A percentile compares a stretch with the other conserved stretches of the same genome.
Evolutionary conservation across 805 yeast genomes (phyloP).

Genomic region (Candida piceae): DNA sequence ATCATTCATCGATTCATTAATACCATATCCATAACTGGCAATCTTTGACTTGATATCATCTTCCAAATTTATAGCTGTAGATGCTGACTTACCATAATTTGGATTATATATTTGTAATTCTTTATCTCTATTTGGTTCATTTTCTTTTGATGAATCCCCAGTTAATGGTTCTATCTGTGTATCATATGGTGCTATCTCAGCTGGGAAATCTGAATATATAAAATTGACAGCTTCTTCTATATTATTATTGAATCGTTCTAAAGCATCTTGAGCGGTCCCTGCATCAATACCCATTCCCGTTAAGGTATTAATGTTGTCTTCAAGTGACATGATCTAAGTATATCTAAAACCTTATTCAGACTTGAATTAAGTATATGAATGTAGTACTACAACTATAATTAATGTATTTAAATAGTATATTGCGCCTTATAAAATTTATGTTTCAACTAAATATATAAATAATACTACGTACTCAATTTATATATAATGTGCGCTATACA

Average conservation of each 20-base stretch:
- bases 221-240: conserved; percentile 32
- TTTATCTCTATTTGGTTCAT: conserved; percentile 1
- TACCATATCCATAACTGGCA: conserved; percentile 17
- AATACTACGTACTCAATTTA: too few species aligned
- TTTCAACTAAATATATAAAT: too few species aligned
- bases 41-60: conserved; percentile 21
- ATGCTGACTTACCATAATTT: conserved; percentile 8
- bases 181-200: conserved; percentile 14
- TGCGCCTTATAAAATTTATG: too few species aligned
- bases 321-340: conserved; percentile 11
- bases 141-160: conserved; percentile 1
- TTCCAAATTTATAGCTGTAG: conserved; percentile 19
- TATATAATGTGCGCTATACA: too few species aligned
- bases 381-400: too few species aligned
- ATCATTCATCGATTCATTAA: conserved; percentile 1
- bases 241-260: conserved; percentile 27
- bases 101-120: conserved; percentile 1
- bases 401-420: too few species aligned
- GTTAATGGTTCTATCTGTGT: conserved; percentile 7
- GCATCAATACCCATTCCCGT: conserved; percentile 26
- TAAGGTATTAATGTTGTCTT: conserved; percentile 19
- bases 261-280: conserved; percentile 30
- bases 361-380: too few species aligned
- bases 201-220: conserved; percentile 26
- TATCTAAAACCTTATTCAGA: too few species aligned